Evolutionary conservation across 306 rosid genomes (phyloP), one percentile per base, ranked within the genome.

Genomic region (Ammopiptanthus mongolicus): DNA sequence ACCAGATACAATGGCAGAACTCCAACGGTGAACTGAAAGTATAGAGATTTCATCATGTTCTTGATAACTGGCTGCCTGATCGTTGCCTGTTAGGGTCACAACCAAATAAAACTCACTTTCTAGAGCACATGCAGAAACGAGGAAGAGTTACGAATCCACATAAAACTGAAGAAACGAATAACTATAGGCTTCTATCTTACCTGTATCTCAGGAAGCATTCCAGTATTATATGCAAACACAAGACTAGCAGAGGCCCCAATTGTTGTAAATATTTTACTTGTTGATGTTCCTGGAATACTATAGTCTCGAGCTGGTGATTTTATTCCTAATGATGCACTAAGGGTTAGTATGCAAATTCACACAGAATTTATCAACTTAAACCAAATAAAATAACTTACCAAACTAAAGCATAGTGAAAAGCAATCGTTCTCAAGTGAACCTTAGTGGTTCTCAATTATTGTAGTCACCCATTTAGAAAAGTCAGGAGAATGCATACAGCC

Each of bases 181-280:
- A 22, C 15, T 22, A 8, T 22, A 53, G 73, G 56, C 19, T 73
- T 56, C 68, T 28, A 47, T 41, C 74, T 37, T 84, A 89, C 99
- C 96, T 95, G 99, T 79, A 95, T 95, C 82, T 95, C 99, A 11
- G 99, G 99, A 81, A 95, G 96, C 97, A 95, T 95, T 83, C 99
- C 99, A 1, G 99, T 92, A 75, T 95, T 95, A 65, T 83, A 95
- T 41, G 97, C 97, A 8, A 95, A 95, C 65, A 92, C 97, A 23
- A 95, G 96, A 85, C 85, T 95, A 14, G 99, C 99, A 79, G 89
- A 73, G 4, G 99, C 99, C 13, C 97, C 93, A 12, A 88, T 87
- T 11, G 96, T 86, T 31, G 99, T 87, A 74, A 92, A 92, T 78
- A 95, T 82, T 89, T 89, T 95, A 82, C 89, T 84, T 34, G 74